phyloP scores from a whole-genome alignment of 805 yeast genomes.

The Yarrowia hollandica region DNA sequence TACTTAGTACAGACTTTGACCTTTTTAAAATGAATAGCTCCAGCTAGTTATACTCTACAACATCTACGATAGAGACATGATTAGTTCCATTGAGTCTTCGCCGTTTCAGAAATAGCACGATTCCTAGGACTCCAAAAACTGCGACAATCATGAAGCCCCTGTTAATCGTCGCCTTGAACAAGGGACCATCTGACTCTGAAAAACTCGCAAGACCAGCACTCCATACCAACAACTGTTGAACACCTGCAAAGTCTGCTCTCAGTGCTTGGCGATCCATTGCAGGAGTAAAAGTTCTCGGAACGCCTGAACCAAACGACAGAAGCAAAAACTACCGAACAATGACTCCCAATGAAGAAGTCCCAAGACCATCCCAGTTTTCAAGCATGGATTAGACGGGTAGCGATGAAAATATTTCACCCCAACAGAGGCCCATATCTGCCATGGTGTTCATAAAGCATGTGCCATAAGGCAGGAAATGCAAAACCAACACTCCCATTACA shows the following conservation, averaged over 20 bases:
- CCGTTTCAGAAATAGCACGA: background rate
- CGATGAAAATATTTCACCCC: background rate
- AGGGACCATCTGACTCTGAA: background rate
- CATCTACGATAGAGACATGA: background rate
- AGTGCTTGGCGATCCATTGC: background rate
- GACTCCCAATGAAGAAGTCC: background rate
- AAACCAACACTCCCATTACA: background rate
- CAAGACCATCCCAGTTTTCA: background rate
- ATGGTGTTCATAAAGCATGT: background rate
- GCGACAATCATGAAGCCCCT: background rate
- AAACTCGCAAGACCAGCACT: background rate
- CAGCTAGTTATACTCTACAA: no score
- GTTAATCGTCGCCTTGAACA: background rate
- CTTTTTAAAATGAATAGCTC: no score
- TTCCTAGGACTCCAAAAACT: background rate
- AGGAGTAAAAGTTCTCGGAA: background rate
- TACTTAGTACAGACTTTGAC: no score
- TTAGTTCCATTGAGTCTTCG: background rate
- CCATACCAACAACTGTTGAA: conserved; percentile 1
- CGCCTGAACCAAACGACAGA: background rate
- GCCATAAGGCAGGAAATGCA: background rate
- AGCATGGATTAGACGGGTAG: background rate
- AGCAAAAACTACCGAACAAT: background rate
- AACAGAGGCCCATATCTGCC: background rate
- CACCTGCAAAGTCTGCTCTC: background rate